Evolutionary conservation across 2,329 filamentous ascomycete species (phyloP), one percentile per base, ranked within the genome.

Genomic region (Dactylellina sp.): DNA sequence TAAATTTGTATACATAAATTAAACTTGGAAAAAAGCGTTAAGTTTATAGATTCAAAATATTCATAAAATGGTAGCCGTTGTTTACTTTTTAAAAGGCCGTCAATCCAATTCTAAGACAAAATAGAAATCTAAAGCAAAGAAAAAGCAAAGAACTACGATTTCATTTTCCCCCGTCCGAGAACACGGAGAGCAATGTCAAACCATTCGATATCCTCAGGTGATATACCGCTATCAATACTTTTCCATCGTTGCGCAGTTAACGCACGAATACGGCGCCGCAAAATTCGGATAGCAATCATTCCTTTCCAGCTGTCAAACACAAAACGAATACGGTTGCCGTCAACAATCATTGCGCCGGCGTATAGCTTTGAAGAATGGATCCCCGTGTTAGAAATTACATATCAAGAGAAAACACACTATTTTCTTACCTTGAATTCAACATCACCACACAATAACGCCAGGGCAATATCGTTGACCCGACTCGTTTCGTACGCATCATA

Each of bases 401-500:
- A 1, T 9, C 14, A 44, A 40, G 37, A 16, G 9, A 28, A 9
- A 7, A 42, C 9, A 28, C n/a, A 42, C 22, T 32, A n/a, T 47
- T 47, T 46, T 46, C 86, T 81, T 83, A 91, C 89, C 83, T 93
- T 93, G 79, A 92, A 94, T 65, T 93, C 91, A 16, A 91, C 89
- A 75, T 98, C 94, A 37, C 93, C 95, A 71, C 93, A 95, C 59
- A 97, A 85, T 25, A 99, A 83, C 14, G 91, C 88, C 77, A 97
- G 87, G 9, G 93, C 89, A 76, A 97, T 91, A 46, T 93, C 89
- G 49, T 96, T 90, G 0, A 90, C 89, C 0, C 89, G 87, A 9
- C 89, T 91, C 1, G 92, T 96, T 80, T 96, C 92, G 77, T 97
- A 93, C 0, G 95, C 95, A 76, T 97, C 96, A 77, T 94, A 92